Conservation (phyloP, 768 basidiomycete genomes). For the Lactifluus pinguis region DNA sequence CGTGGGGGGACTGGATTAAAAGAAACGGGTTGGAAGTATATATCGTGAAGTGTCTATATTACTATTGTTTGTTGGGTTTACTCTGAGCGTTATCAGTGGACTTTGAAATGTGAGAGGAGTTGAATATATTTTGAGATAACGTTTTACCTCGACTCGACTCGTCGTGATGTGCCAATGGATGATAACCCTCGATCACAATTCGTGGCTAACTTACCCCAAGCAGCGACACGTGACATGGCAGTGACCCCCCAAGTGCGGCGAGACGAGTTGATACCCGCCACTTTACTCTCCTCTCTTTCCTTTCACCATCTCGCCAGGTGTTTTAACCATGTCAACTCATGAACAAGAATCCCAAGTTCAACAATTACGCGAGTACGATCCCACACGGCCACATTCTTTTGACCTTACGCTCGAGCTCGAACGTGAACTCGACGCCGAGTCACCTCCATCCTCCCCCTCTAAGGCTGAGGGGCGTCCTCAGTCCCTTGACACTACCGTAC, state of each 20-base stretch:
- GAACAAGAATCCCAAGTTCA: constrained; percentile 19
- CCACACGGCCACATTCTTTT: constrained; percentile 35
- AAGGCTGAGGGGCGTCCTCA: constrained; percentile 29
- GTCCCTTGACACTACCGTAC: constrained; percentile 64
- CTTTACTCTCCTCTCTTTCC: not conserved
- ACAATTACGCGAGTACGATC: constrained; percentile 19
- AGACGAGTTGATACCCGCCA: not conserved
- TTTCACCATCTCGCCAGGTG: not conserved
- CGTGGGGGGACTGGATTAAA: not conserved
- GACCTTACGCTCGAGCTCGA: constrained; percentile 77
- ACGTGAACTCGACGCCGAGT: constrained; percentile 60
- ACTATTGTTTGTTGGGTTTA: constrained; percentile 1
- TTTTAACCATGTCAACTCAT: constrained; percentile 26
- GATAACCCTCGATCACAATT: no score
- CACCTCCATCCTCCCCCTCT: constrained; percentile 39
- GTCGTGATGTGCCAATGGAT: no score
- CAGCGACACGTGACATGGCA: constrained; percentile 4
- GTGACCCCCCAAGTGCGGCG: no score
- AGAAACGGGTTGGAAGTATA: not conserved
- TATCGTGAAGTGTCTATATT: constrained; percentile 9
- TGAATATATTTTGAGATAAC: no score
- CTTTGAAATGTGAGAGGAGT: not conserved
- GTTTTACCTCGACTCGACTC: no score
- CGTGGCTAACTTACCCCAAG: no score
- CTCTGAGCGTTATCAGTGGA: not conserved